A percentile compares a stretch with the other conserved stretches of the same genome.
phyloP scores from a whole-genome alignment of 2,329 filamentous ascomycete genomes.

The Teratosphaeria destructans region DNA sequence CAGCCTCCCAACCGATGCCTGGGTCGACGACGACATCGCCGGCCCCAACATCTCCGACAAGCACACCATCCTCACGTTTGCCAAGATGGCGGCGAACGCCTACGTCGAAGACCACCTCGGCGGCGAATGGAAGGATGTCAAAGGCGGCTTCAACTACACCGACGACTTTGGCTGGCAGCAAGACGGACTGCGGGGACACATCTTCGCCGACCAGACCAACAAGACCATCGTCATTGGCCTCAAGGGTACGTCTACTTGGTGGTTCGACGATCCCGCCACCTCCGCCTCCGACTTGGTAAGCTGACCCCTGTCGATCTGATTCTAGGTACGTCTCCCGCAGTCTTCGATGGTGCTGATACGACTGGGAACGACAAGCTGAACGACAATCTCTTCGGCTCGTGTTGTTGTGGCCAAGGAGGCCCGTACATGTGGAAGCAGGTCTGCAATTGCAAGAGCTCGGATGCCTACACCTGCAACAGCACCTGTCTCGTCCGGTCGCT shows the following conservation, averaged over 20 bases:
- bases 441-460: conserved; percentile 76
- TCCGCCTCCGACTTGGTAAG: conserved; percentile 6
- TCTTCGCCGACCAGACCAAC: conserved; percentile 80
- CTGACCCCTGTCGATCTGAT: background rate
- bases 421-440: conserved; percentile 84
- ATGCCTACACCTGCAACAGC: conserved; percentile 79
- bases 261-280: conserved; percentile 5
- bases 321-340: conserved; percentile 46
- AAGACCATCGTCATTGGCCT: conserved; percentile 81
- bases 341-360: conserved; percentile 94
- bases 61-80: conserved; percentile 70
- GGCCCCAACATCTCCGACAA: conserved; percentile 80
- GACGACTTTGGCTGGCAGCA: conserved; percentile 85
- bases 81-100: conserved; percentile 79
- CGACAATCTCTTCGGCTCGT: conserved; percentile 96
- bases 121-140: conserved; percentile 75
- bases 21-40: conserved; percentile 59
- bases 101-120: conserved; percentile 66
- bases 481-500: conserved; percentile 74
- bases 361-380: conserved; percentile 97
- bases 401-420: conserved; percentile 90
- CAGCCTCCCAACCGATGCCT: conserved; percentile 61
- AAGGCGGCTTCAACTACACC: conserved; percentile 70
- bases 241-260: conserved; percentile 50
- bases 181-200: conserved; percentile 82